Base-by-base conservation (phyloP, 2,329 filamentous ascomycete species). In the Neoscytalidium dimidiatum region DNA sequence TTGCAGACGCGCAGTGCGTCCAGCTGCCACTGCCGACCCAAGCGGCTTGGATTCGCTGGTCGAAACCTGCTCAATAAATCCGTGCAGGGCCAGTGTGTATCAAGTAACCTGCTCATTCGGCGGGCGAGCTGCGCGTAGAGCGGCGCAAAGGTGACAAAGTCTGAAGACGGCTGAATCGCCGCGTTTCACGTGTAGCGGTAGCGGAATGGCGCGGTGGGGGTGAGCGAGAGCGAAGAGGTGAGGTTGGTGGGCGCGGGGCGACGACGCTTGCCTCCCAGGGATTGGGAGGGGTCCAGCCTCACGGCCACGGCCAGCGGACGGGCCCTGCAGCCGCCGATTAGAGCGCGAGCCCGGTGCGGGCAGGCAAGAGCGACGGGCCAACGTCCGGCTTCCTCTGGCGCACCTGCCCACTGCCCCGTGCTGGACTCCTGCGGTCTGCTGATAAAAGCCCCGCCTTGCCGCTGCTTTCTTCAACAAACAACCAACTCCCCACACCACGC, bases 381-480 rank as follows among this genome's bases (percentile, higher is more conserved):
- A 33, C 56, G 56, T 19, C 56, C 41, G 38, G 26, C 26, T 60
- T 21, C 31, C 35, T 8, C 28, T 14, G 51, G 11, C 13, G 31
- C 31, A 23, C 31, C 33, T 38, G 51, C 52, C 35, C 52, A n/a
- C 33, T 38, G 51, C 52, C 35, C 52, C 28, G 52, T 57, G 52
- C 52, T 26, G 38, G 17, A 21, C 14, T 29, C 21, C 38, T 56
- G 52, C 56, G 56, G 56, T 60, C 56, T 60, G 56, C 56, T 60
- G 56, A 60, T 60, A 60, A 60, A 58, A 60, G 38, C 56, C 51
- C 56, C 56, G 53, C 53, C 35, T 14, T 43, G 8, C 28, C 13
- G 38, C 38, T 17, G 26, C 28, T 33, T 57, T 46, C 41, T 60
- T 46, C 56, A 60, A 17, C 56, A 8, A 31, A 11, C 53, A 43